Evolutionary conservation across 805 yeast genomes (phyloP).

Genomic region (Priceomyces haplophilus): DNA sequence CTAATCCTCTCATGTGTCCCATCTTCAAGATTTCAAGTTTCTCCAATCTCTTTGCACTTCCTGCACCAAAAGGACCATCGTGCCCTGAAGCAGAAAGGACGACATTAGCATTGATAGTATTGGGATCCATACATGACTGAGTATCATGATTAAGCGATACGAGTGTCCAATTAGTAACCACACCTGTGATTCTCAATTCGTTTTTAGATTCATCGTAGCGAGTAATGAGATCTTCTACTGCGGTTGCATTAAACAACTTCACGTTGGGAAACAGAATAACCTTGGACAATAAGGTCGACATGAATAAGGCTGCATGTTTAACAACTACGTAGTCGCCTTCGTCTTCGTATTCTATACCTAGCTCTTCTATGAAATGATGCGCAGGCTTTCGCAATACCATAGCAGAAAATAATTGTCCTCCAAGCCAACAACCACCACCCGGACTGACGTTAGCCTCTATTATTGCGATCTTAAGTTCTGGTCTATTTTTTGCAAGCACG

Average conservation of each 20-base stretch:
- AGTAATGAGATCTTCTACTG: slow-evolving; percentile 77
- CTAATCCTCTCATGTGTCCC: slow-evolving; percentile 74
- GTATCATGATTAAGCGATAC: slow-evolving; percentile 73
- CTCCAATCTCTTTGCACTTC: slow-evolving; percentile 63
- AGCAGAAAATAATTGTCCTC: slow-evolving; percentile 74
- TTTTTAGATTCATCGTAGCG: slow-evolving; percentile 57
- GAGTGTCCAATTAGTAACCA: slow-evolving; percentile 80
- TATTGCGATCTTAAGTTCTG: slow-evolving; percentile 70
- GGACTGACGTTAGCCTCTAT: slow-evolving; percentile 73
- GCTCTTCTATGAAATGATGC: slow-evolving; percentile 60
- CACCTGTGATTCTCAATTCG: slow-evolving; percentile 68
- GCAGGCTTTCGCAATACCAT: slow-evolving; percentile 81
- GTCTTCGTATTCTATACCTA: slow-evolving; percentile 67
- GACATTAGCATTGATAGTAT: slow-evolving; percentile 64
- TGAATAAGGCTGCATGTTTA: slow-evolving; percentile 76
- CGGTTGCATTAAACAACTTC: slow-evolving; percentile 74
- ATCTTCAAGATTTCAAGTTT: slow-evolving; percentile 34
- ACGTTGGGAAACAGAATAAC: slow-evolving; percentile 71
- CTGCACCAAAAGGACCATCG: slow-evolving; percentile 83
- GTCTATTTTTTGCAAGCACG: slow-evolving; percentile 67
- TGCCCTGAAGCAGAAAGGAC: slow-evolving; percentile 75
- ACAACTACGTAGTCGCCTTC: slow-evolving; percentile 80
- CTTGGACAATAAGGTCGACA: slow-evolving; percentile 66
- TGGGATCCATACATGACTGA: slow-evolving; percentile 81
- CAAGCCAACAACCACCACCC: slow-evolving; percentile 80